A percentile compares a stretch with the other conserved stretches of the same genome.
These are phyloP conservation scores for Mortierella sp. DNA, from an alignment of 371 early-diverging fungal species.

Conservation along the genomic window DNA sequence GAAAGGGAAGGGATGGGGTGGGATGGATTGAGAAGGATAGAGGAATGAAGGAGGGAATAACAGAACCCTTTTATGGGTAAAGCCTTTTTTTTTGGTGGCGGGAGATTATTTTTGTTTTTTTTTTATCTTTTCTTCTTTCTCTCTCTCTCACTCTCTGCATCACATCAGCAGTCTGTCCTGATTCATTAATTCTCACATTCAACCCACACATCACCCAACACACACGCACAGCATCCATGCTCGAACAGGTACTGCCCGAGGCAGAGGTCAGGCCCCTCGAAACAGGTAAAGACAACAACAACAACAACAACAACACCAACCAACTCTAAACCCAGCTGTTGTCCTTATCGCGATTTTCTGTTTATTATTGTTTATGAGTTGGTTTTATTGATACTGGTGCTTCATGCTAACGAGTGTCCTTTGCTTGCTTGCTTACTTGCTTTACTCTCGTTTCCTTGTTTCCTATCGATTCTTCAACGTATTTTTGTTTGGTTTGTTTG, in stretches of 20 bases:
- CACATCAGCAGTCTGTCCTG: not conserved
- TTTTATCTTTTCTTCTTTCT: not conserved
- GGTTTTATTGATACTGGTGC: not conserved
- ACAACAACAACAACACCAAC: not conserved
- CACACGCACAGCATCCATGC: constrained; percentile 9
- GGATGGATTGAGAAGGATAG: not conserved
- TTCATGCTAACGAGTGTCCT: not conserved
- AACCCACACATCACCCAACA: not conserved
- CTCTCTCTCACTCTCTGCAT: not conserved
- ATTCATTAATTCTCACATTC: not conserved
- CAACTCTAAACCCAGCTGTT: not conserved
- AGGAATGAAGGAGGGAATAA: not conserved
- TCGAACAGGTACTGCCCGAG: constrained; percentile 52
- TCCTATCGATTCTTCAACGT: too few relatives aligned
- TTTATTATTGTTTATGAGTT: constrained; percentile 2
- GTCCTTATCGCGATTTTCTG: constrained; percentile 5
- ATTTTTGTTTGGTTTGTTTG: too few relatives aligned
- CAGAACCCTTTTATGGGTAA: not conserved
- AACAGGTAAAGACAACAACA: constrained; percentile 25
- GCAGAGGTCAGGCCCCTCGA: constrained; percentile 39
- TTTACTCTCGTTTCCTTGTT: not conserved
- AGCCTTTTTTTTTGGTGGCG: not conserved
- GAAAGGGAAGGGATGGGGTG: not conserved
- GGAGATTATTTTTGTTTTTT: not conserved
- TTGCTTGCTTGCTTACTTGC: not conserved